These are phyloP conservation scores for Aspergillus quadricinctus DNA, from an alignment of 2,329 filamentous ascomycete species.

Conservation along the genomic window DNA sequence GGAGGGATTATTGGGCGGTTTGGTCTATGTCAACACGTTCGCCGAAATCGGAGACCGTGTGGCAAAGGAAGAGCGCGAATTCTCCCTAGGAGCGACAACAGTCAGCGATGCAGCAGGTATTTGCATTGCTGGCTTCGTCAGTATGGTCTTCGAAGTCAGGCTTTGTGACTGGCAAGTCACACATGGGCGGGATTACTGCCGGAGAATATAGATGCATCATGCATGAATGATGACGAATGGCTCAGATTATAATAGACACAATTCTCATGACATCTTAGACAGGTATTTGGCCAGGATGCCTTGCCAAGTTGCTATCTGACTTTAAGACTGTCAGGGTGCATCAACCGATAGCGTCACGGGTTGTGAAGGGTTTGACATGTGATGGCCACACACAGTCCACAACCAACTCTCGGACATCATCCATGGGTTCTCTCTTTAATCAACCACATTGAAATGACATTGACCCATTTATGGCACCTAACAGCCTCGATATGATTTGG, in stretches of 20 bases:
- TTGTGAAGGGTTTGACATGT: not conserved
- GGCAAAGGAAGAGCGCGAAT: constrained; percentile 73
- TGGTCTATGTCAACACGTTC: constrained; percentile 95
- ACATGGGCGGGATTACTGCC: constrained; percentile 74
- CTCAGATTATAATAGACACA: not conserved
- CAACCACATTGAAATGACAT: not conserved
- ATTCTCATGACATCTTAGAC: not conserved
- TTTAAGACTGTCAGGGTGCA: not conserved
- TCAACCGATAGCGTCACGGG: not conserved
- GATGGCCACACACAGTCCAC: not conserved
- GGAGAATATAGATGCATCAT: constrained; percentile 34
- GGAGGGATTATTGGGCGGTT: constrained; percentile 86
- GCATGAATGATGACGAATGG: not conserved
- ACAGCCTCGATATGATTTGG: not conserved
- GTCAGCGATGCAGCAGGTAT: constrained; percentile 92
- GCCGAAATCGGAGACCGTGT: constrained; percentile 87
- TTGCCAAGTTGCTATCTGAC: not conserved
- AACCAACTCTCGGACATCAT: not conserved
- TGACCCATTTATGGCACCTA: not conserved
- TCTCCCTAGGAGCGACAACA: constrained; percentile 82
- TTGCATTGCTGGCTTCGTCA: constrained; percentile 77
- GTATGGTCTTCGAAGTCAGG: constrained; percentile 75
- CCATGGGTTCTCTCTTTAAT: not conserved
- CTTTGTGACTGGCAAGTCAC: constrained; percentile 80
- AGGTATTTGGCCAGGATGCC: not conserved